These are phyloP conservation scores for Osmozyma mogii DNA, from an alignment of 805 yeast species.

Conservation along the genomic window DNA sequence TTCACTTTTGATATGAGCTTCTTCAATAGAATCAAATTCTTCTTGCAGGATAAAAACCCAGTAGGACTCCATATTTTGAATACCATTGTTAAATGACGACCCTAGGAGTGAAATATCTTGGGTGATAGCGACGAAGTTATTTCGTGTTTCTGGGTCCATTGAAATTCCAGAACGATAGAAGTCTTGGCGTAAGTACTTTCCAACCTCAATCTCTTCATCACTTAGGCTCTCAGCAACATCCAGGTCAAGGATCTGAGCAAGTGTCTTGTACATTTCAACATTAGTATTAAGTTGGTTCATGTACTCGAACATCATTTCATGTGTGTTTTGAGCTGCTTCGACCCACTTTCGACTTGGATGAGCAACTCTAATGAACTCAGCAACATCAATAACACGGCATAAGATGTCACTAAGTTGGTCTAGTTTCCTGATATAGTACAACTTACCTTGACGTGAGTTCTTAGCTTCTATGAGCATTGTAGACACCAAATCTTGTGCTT, in stretches of 20 bases:
- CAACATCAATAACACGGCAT: constrained; percentile 89
- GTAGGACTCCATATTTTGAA: constrained; percentile 25
- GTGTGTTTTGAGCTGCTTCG: constrained; percentile 78
- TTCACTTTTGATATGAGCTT: constrained; percentile 15
- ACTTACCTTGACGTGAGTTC: constrained; percentile 34
- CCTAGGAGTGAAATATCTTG: constrained; percentile 77
- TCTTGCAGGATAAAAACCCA: constrained; percentile 28
- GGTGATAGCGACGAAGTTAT: constrained; percentile 67
- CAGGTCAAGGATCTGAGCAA: constrained; percentile 45
- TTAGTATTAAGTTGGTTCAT: constrained; percentile 91
- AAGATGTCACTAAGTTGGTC: constrained; percentile 83
- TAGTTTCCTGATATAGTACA: constrained; percentile 49
- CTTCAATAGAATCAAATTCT: constrained; percentile 23
- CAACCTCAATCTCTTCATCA: constrained; percentile 76
- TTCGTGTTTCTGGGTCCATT: constrained; percentile 57
- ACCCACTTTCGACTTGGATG: constrained; percentile 73
- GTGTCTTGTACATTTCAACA: constrained; percentile 54
- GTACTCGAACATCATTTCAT: constrained; percentile 82
- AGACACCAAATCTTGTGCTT: constrained; percentile 56
- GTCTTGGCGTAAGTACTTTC: constrained; percentile 69
- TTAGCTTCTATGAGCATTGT: constrained; percentile 38
- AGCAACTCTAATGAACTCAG: constrained; percentile 82
- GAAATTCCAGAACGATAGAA: constrained; percentile 87
- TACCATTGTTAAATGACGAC: constrained; percentile 58
- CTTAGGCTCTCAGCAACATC: constrained; percentile 29